Evolutionary conservation across 2,329 filamentous ascomycete species (phyloP).

Genomic region (Ambrosiella beaveri): DNA sequence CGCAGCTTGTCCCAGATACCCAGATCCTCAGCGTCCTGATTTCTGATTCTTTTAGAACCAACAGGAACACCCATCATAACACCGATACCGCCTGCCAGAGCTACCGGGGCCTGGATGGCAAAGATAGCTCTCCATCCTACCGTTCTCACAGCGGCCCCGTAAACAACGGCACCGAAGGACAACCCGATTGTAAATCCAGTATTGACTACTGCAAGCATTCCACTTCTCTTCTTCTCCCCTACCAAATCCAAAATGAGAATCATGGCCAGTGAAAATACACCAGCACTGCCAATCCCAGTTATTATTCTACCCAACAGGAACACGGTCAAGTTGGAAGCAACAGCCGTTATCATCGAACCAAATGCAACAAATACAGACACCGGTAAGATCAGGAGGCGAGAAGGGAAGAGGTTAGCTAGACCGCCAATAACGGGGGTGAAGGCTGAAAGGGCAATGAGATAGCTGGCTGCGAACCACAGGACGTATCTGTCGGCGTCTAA

Average conservation of each 20-base stretch:
- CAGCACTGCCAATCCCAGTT: conserved; percentile 51
- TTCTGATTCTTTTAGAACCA: neutral
- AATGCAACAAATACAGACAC: conserved; percentile 39
- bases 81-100: conserved; percentile 40
- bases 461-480: conserved; percentile 69
- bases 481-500: conserved; percentile 55
- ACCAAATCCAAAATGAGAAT: conserved; percentile 64
- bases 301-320: conserved; percentile 56
- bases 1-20: conserved; percentile 33
- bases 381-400: conserved; percentile 45
- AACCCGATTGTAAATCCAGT: conserved; percentile 55
- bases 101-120: conserved; percentile 50
- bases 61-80: conserved; percentile 49
- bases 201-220: conserved; percentile 61
- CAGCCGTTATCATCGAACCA: conserved; percentile 48
- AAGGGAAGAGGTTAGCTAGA: conserved; percentile 56
- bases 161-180: conserved; percentile 52
- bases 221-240: conserved; percentile 46
- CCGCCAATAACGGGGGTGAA: conserved; percentile 54
- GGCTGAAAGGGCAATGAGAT: conserved; percentile 44
- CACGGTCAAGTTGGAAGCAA: conserved; percentile 36
- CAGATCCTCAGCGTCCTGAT: neutral
- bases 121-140: conserved; percentile 48
- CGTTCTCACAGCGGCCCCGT: conserved; percentile 42
- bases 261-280: conserved; percentile 54